Evolutionary conservation across 169 alveolate species (phyloP).

Genomic region (Neospora caninum): DNA sequence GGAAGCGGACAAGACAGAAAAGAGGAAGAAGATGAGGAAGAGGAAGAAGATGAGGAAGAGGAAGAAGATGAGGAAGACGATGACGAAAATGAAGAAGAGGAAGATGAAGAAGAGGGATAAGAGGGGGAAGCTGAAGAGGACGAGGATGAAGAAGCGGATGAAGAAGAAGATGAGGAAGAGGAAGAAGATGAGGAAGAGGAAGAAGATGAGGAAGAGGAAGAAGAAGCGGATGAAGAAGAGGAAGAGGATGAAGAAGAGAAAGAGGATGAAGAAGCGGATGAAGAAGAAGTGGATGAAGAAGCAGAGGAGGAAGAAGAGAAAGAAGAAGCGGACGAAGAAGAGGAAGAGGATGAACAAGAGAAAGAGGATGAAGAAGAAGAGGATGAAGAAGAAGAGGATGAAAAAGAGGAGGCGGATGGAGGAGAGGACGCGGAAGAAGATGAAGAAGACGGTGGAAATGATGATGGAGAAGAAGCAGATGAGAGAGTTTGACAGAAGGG

Average conservation of each 20-base stretch:
- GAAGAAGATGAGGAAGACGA: neutral
- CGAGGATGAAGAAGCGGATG: no score
- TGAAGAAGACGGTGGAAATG: neutral
- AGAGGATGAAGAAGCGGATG: no score
- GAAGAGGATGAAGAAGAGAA: no score
- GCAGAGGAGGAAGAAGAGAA: neutral
- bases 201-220: no score
- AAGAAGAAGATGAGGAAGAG: no score
- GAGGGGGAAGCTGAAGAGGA: no score
- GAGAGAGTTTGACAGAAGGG: neutral
- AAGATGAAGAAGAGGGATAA: no score
- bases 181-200: no score
- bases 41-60: neutral
- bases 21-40: neutral
- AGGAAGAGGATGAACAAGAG: neutral
- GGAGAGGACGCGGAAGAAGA: neutral
- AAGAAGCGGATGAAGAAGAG: no score
- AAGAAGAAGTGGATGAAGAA: neutral
- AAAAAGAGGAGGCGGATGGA: neutral
- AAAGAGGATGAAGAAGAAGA: neutral
- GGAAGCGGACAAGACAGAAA: neutral
- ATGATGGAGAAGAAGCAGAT: neutral
- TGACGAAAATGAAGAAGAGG: neutral
- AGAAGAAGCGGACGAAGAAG: neutral
- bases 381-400: neutral